phyloP scores from a whole-genome alignment of 2,329 filamentous ascomycete genomes.

The Exserohilum turcica region DNA sequence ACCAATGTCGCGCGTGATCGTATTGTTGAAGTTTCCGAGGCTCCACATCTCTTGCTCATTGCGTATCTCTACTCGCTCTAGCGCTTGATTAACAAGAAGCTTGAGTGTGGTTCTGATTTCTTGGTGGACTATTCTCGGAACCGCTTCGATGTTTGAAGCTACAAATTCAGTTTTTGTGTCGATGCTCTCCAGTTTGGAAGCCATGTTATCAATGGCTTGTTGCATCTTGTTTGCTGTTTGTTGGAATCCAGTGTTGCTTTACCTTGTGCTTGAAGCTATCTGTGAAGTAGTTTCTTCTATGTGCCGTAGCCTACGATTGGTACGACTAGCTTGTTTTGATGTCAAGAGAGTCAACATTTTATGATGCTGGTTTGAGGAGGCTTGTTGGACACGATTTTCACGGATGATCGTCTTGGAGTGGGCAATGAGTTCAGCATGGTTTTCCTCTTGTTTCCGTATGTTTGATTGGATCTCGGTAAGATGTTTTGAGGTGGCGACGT shows the following conservation, averaged over 20 bases:
- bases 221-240: neutral
- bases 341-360: neutral
- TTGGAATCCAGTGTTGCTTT: neutral
- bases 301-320: neutral
- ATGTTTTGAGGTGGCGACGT: neutral
- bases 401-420: neutral
- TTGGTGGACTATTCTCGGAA: neutral
- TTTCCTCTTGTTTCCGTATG: neutral
- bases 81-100: neutral
- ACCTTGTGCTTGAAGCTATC: neutral
- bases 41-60: neutral
- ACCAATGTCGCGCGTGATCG: neutral
- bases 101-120: neutral
- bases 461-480: neutral
- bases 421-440: neutral
- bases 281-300: neutral
- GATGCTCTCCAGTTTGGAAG: neutral
- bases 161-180: neutral
- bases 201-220: neutral
- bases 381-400: neutral
- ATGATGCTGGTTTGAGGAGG: neutral
- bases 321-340: neutral
- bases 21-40: neutral
- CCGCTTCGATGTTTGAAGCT: neutral
- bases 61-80: neutral